These are phyloP conservation scores for Picea sitchensis DNA, from an alignment of 75 land plant species.

Conservation along the genomic window DNA sequence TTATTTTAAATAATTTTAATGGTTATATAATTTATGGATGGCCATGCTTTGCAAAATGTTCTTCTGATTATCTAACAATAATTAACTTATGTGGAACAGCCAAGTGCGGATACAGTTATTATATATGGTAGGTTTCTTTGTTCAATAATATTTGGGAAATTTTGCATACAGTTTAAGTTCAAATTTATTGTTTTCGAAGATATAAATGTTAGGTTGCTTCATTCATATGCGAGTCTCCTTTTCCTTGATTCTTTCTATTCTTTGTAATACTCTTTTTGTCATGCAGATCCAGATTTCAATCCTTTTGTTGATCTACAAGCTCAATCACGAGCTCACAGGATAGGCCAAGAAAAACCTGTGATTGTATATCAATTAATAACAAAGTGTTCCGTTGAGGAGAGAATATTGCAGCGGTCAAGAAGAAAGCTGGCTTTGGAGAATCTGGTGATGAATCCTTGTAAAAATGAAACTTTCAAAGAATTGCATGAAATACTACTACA, in stretches of 20 bases:
- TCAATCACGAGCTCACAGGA: conserved; percentile 38
- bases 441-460: conserved; percentile 29
- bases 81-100: conserved; percentile 21
- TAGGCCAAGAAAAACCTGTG: conserved; percentile 36
- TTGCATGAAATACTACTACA: conserved; percentile 28
- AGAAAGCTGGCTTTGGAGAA: conserved; percentile 39
- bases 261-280: neutral
- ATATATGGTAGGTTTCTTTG: conserved; percentile 29
- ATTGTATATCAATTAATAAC: conserved; percentile 38
- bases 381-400: conserved; percentile 42
- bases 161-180: neutral
- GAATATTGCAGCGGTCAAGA: conserved; percentile 27
- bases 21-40: neutral
- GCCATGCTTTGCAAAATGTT: neutral
- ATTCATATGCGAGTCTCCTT: neutral
- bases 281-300: conserved; percentile 43
- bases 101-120: conserved; percentile 44
- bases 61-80: neutral
- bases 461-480: conserved; percentile 17
- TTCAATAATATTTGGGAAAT: neutral
- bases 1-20: neutral
- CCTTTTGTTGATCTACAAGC: conserved; percentile 45
- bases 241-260: conserved; percentile 1
- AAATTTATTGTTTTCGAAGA: neutral
- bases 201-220: neutral